These are phyloP conservation scores for Entomortierella lignicola DNA, from an alignment of 192 early-diverging fungal species.

Conservation along the genomic window DNA sequence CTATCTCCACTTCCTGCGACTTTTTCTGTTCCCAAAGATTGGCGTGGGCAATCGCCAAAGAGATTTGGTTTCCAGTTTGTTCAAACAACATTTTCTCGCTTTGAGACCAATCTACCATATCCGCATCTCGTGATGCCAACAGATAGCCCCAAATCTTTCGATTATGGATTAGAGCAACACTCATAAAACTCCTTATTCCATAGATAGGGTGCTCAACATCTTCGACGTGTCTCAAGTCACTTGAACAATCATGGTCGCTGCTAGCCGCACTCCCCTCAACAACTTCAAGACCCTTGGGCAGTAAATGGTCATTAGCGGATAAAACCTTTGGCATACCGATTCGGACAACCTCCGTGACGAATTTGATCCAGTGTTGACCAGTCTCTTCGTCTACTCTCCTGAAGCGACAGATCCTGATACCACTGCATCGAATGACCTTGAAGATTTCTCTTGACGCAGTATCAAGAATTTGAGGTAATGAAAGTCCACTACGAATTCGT, in stretches of 20 bases:
- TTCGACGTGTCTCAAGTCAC: conserved; percentile 25
- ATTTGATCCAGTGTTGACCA: conserved; percentile 38
- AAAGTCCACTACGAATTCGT: conserved; percentile 46
- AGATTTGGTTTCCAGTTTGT: conserved; percentile 56
- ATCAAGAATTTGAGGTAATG: conserved; percentile 37
- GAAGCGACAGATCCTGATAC: conserved; percentile 45
- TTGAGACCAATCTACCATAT: conserved; percentile 39
- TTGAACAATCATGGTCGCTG: conserved; percentile 11
- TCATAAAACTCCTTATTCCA: conserved; percentile 39
- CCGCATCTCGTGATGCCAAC: conserved; percentile 25
- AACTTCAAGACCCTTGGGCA: conserved; percentile 34
- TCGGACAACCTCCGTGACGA: conserved; percentile 31
- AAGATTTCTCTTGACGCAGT: conserved; percentile 48
- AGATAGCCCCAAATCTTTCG: conserved; percentile 54
- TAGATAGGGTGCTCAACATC: conserved; percentile 30
- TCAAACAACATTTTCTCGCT: conserved; percentile 55
- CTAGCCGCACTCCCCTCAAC: background rate
- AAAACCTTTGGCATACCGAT: conserved; percentile 36
- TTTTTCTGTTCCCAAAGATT: conserved; percentile 52
- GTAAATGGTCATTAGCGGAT: conserved; percentile 24
- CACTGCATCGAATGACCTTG: conserved; percentile 49
- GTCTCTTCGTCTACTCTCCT: conserved; percentile 23
- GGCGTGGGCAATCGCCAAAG: conserved; percentile 55
- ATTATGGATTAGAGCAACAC: conserved; percentile 43
- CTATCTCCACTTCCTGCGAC: conserved; percentile 54